phyloP scores from a whole-genome alignment of 2,329 filamentous ascomycete species.

The Ceratocystis harringtonii region DNA sequence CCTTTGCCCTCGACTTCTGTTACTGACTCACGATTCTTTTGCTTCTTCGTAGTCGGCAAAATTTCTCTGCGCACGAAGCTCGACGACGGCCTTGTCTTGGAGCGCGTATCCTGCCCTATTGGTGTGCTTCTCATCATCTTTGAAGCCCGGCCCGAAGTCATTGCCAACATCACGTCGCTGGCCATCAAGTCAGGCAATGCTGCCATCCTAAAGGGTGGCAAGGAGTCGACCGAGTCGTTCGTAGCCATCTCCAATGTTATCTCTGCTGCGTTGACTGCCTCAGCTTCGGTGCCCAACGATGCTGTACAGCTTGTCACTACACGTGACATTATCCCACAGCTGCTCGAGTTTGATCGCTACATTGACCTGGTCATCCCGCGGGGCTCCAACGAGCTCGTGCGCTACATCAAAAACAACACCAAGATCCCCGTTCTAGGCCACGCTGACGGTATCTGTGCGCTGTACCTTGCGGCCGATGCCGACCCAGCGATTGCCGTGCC shows the following conservation, averaged over 20 bases:
- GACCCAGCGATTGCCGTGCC: conserved; percentile 55
- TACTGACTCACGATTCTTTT: background rate
- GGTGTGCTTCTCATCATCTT: conserved; percentile 98
- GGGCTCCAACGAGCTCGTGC: conserved; percentile 77
- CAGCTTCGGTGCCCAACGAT: conserved; percentile 60
- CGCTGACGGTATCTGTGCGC: conserved; percentile 80
- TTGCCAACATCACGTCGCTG: conserved; percentile 91
- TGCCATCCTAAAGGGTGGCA: conserved; percentile 91
- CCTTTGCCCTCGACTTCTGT: conserved; percentile 13
- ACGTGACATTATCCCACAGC: conserved; percentile 72
- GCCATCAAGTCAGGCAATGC: conserved; percentile 96
- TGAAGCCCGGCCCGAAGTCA: conserved; percentile 92
- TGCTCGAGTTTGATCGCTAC: conserved; percentile 71
- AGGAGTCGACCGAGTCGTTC: conserved; percentile 93
- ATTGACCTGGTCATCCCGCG: conserved; percentile 94
- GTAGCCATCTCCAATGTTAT: conserved; percentile 77
- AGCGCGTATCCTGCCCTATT: conserved; percentile 85
- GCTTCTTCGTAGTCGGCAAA: conserved; percentile 50
- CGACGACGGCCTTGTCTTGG: conserved; percentile 71
- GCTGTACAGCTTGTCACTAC: conserved; percentile 91
- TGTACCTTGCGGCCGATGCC: conserved; percentile 70
- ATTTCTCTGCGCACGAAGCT: conserved; percentile 70
- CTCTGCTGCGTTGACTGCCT: conserved; percentile 55
- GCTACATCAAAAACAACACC: conserved; percentile 77
- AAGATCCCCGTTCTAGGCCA: conserved; percentile 93